Base-by-base conservation (phyloP, 176 grass and related monocot species). In the Oryza meridionalis region DNA sequence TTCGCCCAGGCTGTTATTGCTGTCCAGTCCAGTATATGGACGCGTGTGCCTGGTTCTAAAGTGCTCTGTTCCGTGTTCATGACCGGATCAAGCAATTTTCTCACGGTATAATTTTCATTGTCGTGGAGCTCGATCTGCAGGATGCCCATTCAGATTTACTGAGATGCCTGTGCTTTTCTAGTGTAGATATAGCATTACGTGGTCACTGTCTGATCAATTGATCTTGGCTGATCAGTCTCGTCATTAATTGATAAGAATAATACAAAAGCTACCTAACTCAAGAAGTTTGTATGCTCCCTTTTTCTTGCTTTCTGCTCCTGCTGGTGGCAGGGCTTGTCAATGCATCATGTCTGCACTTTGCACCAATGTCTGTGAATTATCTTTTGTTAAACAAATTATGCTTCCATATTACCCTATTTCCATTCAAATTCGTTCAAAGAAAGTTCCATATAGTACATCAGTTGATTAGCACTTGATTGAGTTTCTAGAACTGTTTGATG, bases 401-500 rank as follows among this genome's bases (percentile, higher is more conserved):
- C 14, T 43, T 43, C 42, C 42, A 43, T 43, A 8, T 40, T 40
- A 40, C 38, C 0, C 38, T 7, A 8, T 43, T 46, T 51, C 14
- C 49, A 15, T 17, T 16, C 49, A 16, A 9, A 43, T 43, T 43
- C 42, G 42, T 43, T 42, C 5, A 42, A 42, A 42, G 8, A 42
- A 42, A 9, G 13, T 11, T 50, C 14, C 47, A 4, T 15, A 50
- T 15, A 50, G 47, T 50, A 16, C 14, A 50, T 50, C 47, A 5
- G 14, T 50, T 51, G 49, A 51, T 51, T 51, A 51, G 14, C 49
- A 51, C 49, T 17, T 51, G 49, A 15, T 51, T 15, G 46, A 15
- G 3, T 47, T 51, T 6, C 4, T 51, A 51, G 94, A 96, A 84
- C 70, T 89, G 27, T 58, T 86, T n/a, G 91, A 82, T 73, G 73